Evolutionary conservation across 1,284 basidiomycete species (phyloP), one percentile per base, ranked within the genome.

Genomic region (Ceratorhiza oryzae-sativae): DNA sequence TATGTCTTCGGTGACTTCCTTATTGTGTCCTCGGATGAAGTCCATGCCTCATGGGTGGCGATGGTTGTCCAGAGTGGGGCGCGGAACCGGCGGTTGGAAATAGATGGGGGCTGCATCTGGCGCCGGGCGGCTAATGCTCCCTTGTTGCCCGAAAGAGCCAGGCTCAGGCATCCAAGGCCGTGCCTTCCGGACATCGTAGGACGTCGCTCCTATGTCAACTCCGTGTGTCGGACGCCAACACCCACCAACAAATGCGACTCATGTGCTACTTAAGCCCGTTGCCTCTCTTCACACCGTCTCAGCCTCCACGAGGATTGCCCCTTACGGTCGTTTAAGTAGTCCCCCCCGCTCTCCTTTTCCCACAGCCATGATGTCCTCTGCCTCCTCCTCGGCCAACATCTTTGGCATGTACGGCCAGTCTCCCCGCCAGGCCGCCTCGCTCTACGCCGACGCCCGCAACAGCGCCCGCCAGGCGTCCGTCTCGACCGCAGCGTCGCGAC

Each of bases 341-440:
- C n/a, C 32, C 39, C 15, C 49, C 56, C 41, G 53, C 51, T 67
- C 53, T 42, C 20, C 39, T 25, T 56, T 32, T 46, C 20, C 6
- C 18, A n/a, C 12, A 20, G 27, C 23, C 25, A 68, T 56, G 65
- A 68, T 68, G 65, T 68, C 61, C 61, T 63, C 61, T 30, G 61
- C 49, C 23, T 55, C 65, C 53, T 68, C 65, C 23, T 51, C 49
- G 15, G n/a, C 65, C 51, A 68, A 68, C 51, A 58, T 58, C 34
- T 55, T 70, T 27, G 67, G 67, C n/a, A 53, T 70, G 15, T 70
- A 70, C 27, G 67, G 67, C 67, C 67, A 70, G 53, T 70, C 67
- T 15, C 67, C 67, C 4, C 30, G 67, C 9, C 67, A 70, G 8
- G 39, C 67, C 15, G 67, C 67, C 30, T 39, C 67, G 9, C 67